Conservation (phyloP, 2,329 filamentous ascomycete genomes). For the Pseudogymnoascus sp. region DNA sequence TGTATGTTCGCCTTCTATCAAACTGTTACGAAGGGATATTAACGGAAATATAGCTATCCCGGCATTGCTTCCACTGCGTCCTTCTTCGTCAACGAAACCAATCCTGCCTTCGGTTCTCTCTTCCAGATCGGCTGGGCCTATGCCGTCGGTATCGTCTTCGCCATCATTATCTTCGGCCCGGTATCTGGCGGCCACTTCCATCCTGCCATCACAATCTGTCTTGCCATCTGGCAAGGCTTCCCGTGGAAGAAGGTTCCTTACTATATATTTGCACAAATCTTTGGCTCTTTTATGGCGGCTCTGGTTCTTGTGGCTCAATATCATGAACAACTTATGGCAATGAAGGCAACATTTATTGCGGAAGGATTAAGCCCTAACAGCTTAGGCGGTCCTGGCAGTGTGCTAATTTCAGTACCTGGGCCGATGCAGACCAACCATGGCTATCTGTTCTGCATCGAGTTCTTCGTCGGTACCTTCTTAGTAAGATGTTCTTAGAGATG, state of each 20-base stretch:
- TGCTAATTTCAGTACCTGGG: constrained; percentile 47
- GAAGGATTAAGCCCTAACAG: constrained; percentile 33
- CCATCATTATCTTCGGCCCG: constrained; percentile 48
- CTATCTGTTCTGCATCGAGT: constrained; percentile 51
- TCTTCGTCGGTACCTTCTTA: constrained; percentile 50
- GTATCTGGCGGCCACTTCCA: constrained; percentile 50
- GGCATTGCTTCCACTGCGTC: constrained; percentile 46
- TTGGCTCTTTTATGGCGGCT: constrained; percentile 48
- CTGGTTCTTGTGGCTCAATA: constrained; percentile 49
- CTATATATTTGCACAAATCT: constrained; percentile 49
- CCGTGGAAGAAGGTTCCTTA: constrained; percentile 49
- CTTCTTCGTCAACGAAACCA: constrained; percentile 40
- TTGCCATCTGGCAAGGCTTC: constrained; percentile 48
- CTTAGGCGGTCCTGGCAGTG: constrained; percentile 43
- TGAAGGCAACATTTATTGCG: constrained; percentile 25
- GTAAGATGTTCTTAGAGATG: constrained; percentile 21
- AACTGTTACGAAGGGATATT: background rate
- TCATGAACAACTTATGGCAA: constrained; percentile 41
- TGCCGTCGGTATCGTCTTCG: constrained; percentile 49
- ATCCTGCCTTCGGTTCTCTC: constrained; percentile 40
- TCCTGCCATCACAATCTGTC: constrained; percentile 40
- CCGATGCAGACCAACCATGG: constrained; percentile 44
- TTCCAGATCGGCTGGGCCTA: constrained; percentile 50
- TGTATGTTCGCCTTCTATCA: constrained; percentile 24
- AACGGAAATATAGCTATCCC: constrained; percentile 29